Conservation (phyloP, 176 grass and related monocot genomes). For the Leersia perrieri region DNA sequence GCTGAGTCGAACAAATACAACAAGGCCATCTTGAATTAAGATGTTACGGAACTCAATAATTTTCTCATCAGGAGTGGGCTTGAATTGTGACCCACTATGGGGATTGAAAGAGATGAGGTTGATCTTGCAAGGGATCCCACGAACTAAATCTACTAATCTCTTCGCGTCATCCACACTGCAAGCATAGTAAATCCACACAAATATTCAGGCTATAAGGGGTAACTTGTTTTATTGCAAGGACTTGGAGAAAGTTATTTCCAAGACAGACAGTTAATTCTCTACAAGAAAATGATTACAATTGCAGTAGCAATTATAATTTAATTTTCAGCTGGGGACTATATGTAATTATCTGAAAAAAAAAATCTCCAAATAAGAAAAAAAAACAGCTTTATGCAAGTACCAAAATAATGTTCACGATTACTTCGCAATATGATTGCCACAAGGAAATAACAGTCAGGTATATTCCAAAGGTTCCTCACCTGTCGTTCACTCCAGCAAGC, state of each 20-base stretch:
- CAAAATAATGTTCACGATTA: not conserved
- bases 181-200: constrained; percentile 21
- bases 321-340: not conserved
- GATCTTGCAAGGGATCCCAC: constrained; percentile 85
- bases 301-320: not conserved
- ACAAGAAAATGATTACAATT: not conserved
- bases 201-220: not conserved
- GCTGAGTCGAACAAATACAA: constrained; percentile 73
- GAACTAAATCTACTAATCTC: constrained; percentile 73
- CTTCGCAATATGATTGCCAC: not conserved
- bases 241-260: not conserved
- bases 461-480: constrained; percentile 41
- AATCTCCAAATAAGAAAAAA: not conserved
- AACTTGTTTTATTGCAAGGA: not conserved
- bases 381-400: not conserved
- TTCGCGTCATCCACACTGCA: constrained; percentile 73
- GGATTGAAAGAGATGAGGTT: constrained; percentile 94
- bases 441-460: not conserved
- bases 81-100: constrained; percentile 81
- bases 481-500: constrained; percentile 95
- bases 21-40: constrained; percentile 56
- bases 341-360: not conserved
- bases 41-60: constrained; percentile 91
- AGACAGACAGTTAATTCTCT: not conserved
- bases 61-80: constrained; percentile 67